Evolutionary conservation across 1,284 basidiomycete genomes (phyloP).

Genomic region (Porogramme epimiltina): DNA sequence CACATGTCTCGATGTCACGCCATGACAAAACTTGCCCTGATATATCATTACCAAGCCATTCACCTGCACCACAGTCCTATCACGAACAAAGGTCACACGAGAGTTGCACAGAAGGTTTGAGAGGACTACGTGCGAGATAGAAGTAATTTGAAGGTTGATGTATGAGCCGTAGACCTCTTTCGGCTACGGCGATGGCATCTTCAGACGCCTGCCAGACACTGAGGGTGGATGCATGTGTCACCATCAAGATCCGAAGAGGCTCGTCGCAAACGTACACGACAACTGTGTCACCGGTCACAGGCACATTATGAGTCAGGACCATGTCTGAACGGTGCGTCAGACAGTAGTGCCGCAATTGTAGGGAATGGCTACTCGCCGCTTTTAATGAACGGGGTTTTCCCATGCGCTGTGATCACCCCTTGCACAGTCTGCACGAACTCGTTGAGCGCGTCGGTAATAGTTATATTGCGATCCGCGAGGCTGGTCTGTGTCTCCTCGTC

Average conservation of each 20-base stretch:
- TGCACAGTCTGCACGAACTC: slow-evolving; percentile 60
- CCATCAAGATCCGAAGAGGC: not conserved
- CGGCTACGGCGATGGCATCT: slow-evolving; percentile 23
- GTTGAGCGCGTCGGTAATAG: slow-evolving; percentile 62
- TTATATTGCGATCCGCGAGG: slow-evolving; percentile 47
- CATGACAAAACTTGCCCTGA: slow-evolving; percentile 18
- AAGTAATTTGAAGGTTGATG: slow-evolving; percentile 31
- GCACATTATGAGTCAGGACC: slow-evolving; percentile 62
- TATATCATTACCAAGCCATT: slow-evolving; percentile 62
- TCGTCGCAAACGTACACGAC: slow-evolving; percentile 49
- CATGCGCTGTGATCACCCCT: slow-evolving; percentile 37
- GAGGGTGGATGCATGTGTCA: not conserved
- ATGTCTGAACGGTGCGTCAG: slow-evolving; percentile 47
- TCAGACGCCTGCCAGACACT: slow-evolving; percentile 29
- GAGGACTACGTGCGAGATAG: slow-evolving; percentile 25
- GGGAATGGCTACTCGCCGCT: slow-evolving; percentile 39
- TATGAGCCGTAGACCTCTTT: slow-evolving; percentile 21
- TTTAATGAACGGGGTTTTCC: slow-evolving; percentile 68
- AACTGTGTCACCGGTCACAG: slow-evolving; percentile 66
- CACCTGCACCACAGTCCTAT: slow-evolving; percentile 78
- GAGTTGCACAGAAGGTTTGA: slow-evolving; percentile 10
- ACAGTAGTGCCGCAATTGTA: too few relatives aligned
- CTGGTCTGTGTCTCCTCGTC: slow-evolving; percentile 59
- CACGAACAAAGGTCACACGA: not conserved
- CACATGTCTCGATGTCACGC: not conserved